These are phyloP conservation scores for Xylaria sp. DNA, from an alignment of 2,329 filamentous ascomycete species.

Conservation along the genomic window DNA sequence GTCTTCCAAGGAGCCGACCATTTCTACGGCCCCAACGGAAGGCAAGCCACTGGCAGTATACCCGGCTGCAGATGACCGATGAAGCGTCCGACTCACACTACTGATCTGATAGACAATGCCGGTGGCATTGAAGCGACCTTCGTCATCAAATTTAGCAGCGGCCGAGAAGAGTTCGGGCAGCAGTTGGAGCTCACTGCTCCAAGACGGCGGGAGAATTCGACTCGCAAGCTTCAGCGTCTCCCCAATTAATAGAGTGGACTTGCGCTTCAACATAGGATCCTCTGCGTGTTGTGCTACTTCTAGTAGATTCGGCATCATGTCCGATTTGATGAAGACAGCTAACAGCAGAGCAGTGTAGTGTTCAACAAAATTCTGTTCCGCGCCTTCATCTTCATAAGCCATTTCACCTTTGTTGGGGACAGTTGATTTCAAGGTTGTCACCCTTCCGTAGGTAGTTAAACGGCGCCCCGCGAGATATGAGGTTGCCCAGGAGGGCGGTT, in stretches of 20 bases:
- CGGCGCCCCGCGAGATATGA: slow-evolving; percentile 93
- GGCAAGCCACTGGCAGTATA: slow-evolving; percentile 53
- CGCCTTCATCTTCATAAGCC: slow-evolving; percentile 71
- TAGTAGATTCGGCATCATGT: slow-evolving; percentile 71
- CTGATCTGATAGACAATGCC: slow-evolving; percentile 98
- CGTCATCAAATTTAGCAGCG: slow-evolving; percentile 76
- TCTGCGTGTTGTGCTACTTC: slow-evolving; percentile 75
- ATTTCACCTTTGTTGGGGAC: slow-evolving; percentile 62
- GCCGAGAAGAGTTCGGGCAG: slow-evolving; percentile 86
- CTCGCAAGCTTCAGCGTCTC: slow-evolving; percentile 92
- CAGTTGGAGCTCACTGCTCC: slow-evolving; percentile 87
- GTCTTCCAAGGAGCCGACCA: slow-evolving; percentile 65
- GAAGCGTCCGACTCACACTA: slow-evolving; percentile 92
- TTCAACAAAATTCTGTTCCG: slow-evolving; percentile 86
- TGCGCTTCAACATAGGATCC: slow-evolving; percentile 79
- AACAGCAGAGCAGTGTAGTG: slow-evolving; percentile 93
- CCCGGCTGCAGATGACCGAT: slow-evolving; percentile 74
- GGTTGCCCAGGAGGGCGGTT: slow-evolving; percentile 92
- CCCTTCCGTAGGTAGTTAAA: slow-evolving; percentile 95
- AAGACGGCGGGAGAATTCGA: slow-evolving; percentile 81
- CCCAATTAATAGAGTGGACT: slow-evolving; percentile 89
- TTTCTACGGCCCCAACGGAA: slow-evolving; percentile 59
- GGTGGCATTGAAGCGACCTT: slow-evolving; percentile 82
- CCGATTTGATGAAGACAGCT: slow-evolving; percentile 84
- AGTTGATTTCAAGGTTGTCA: slow-evolving; percentile 79